These are phyloP conservation scores for Colletotrichum eremochloae DNA, from an alignment of 2,329 filamentous ascomycete species.

Conservation along the genomic window DNA sequence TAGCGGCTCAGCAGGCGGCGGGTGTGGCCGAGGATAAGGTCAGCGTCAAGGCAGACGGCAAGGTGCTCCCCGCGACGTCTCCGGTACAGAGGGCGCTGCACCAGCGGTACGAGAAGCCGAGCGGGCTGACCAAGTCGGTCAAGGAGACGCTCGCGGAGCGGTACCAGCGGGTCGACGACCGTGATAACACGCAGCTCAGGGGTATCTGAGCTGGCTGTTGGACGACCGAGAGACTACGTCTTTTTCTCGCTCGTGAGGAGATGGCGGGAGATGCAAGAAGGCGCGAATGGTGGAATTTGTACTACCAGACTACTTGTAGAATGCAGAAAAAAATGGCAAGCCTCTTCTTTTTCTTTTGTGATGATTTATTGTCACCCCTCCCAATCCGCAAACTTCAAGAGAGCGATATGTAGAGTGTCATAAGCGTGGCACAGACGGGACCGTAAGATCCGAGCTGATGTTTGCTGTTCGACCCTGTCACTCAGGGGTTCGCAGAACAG, in stretches of 20 bases:
- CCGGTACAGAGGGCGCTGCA: constrained; percentile 64
- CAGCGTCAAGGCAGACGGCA: constrained; percentile 56
- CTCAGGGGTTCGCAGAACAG: constrained; percentile 28
- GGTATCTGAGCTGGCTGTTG: constrained; percentile 44
- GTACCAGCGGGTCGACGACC: constrained; percentile 63
- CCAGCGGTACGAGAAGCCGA: constrained; percentile 63
- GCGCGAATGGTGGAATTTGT: constrained; percentile 22
- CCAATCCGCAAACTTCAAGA: background rate
- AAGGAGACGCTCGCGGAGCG: constrained; percentile 68
- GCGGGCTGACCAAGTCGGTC: constrained; percentile 61
- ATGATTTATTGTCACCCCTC: background rate
- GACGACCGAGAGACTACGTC: background rate
- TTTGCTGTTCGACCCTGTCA: background rate
- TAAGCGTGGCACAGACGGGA: constrained; percentile 14
- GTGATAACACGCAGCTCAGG: constrained; percentile 60
- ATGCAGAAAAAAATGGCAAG: constrained; percentile 28
- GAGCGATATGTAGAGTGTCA: background rate
- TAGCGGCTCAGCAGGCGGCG: constrained; percentile 49
- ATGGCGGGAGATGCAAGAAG: constrained; percentile 10
- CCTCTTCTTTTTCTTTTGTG: constrained; percentile 32
- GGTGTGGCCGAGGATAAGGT: constrained; percentile 43
- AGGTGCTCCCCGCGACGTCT: constrained; percentile 54
- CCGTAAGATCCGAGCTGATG: background rate
- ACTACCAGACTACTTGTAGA: constrained; percentile 40
- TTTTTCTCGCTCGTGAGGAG: background rate